phyloP scores from a whole-genome alignment of 1,284 basidiomycete genomes.

The Schizopora paradoxa region DNA sequence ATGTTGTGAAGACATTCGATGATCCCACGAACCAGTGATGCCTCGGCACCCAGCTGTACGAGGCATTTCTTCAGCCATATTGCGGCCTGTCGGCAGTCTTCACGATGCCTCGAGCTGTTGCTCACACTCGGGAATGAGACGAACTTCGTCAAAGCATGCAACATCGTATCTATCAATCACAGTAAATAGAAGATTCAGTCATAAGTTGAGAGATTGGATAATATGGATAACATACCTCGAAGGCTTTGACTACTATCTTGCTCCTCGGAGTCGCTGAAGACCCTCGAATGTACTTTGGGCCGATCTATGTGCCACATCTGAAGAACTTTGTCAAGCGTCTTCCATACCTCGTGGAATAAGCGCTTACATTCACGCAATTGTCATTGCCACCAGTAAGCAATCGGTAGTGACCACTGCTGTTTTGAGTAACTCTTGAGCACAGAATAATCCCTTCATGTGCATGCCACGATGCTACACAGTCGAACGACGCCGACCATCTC shows the following conservation, averaged over 20 bases:
- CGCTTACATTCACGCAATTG: slow-evolving; percentile 67
- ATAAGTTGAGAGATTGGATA: not conserved
- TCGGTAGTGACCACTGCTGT: slow-evolving; percentile 31
- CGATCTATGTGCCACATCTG: slow-evolving; percentile 54
- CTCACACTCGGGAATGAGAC: slow-evolving; percentile 86
- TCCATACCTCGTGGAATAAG: not conserved
- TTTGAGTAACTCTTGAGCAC: slow-evolving; percentile 58
- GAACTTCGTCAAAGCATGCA: slow-evolving; percentile 78
- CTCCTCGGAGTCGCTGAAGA: slow-evolving; percentile 10
- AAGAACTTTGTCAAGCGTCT: not conserved
- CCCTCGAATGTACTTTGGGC: slow-evolving; percentile 24
- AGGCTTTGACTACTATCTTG: slow-evolving; percentile 15
- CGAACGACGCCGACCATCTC: slow-evolving; percentile 79
- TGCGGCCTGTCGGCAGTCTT: slow-evolving; percentile 90
- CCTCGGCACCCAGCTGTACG: slow-evolving; percentile 77
- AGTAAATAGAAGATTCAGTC: not conserved
- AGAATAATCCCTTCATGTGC: slow-evolving; percentile 80
- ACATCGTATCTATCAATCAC: slow-evolving; percentile 47
- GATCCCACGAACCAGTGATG: slow-evolving; percentile 53
- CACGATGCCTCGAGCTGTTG: slow-evolving; percentile 58
- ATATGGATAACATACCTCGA: slow-evolving; percentile 9
- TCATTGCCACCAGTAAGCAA: slow-evolving; percentile 85
- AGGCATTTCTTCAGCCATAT: slow-evolving; percentile 87
- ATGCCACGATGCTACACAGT: slow-evolving; percentile 75
- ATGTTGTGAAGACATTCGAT: slow-evolving; percentile 3